Evolutionary conservation across 176 grass and related monocot species (phyloP), one percentile per base, ranked within the genome.

Genomic region (Coix lacrymajobi): DNA sequence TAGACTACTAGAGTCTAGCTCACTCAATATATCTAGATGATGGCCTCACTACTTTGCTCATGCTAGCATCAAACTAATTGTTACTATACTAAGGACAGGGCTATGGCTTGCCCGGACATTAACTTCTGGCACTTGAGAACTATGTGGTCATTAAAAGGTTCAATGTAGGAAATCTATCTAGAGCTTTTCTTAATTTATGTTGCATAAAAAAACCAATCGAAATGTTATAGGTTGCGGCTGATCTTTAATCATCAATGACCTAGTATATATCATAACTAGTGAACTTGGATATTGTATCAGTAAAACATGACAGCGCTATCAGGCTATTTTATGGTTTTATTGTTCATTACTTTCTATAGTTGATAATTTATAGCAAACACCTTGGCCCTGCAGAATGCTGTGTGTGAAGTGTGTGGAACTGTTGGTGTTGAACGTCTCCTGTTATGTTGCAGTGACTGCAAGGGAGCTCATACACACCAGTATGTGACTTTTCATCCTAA

Each of bases 321-420:
- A 16, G 7, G 17, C 4, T 20, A 49, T 14, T 33, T 57, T 20
- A 52, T 34, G 17, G 3, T 76, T 58, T 15, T 37, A 15, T 63
- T 16, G 44, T 45, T 26, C 1, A 5, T 25, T 11, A 20, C 16
- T 63, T 63, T 17, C 8, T 28, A 41, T 29, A n/a, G n/a, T n/a
- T n/a, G n/a, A n/a, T n/a, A n/a, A n/a, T n/a, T n/a, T n/a, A n/a
- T n/a, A n/a, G n/a, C 52, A 14, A 46, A 31, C 5, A 10, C 14
- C 60, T 69, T 65, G 15, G 16, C 57, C 41, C 16, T 79, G 80
- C 86, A 88, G 86, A 41, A 10, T 39, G 52, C 15, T 65, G 66
- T 83, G 25, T 88, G 86, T 41, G 86, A 73, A 63, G 60, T 54
- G 4, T 88, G 80, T 66, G 80, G 86, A 78, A 20, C 43, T 83